Conservation (phyloP, 345 rosid genomes). For the Turnera subulata region DNA sequence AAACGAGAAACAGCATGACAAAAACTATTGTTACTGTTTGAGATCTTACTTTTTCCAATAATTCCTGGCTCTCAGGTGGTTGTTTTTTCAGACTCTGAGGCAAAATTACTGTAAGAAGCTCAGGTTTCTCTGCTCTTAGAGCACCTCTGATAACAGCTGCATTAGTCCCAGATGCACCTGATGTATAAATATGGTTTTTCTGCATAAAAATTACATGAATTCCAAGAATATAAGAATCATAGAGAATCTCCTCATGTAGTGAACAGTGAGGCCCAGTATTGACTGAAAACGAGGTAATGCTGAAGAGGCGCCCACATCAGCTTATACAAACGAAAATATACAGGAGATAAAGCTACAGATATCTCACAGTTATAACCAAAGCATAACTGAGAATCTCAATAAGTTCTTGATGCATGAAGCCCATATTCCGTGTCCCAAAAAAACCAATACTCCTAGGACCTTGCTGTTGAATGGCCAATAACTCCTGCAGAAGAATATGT, state of each 20-base stretch:
- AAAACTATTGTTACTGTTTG: not conserved
- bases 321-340: not conserved
- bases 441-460: constrained; percentile 97
- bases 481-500: constrained; percentile 53
- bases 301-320: not conserved
- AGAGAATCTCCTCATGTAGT: not conserved
- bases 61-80: constrained; percentile 95
- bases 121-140: constrained; percentile 90
- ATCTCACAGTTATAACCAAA: constrained; percentile 90
- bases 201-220: constrained; percentile 32
- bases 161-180: constrained; percentile 98
- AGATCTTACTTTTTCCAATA: constrained; percentile 65
- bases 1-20: not conserved
- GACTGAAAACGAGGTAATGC: constrained; percentile 1
- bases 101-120: constrained; percentile 82
- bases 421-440: constrained; percentile 97
- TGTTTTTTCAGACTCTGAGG: constrained; percentile 93
- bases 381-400: constrained; percentile 99
- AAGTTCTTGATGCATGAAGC: constrained; percentile 98
- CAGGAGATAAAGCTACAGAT: constrained; percentile 8
- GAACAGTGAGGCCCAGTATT: not conserved
- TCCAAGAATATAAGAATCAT: constrained; percentile 15
- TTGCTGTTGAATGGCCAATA: constrained; percentile 97
- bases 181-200: constrained; percentile 97
- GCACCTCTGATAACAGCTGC: constrained; percentile 99